phyloP scores from a whole-genome alignment of 2,329 filamentous ascomycete genomes.

The Colletotrichum higginsianum region DNA sequence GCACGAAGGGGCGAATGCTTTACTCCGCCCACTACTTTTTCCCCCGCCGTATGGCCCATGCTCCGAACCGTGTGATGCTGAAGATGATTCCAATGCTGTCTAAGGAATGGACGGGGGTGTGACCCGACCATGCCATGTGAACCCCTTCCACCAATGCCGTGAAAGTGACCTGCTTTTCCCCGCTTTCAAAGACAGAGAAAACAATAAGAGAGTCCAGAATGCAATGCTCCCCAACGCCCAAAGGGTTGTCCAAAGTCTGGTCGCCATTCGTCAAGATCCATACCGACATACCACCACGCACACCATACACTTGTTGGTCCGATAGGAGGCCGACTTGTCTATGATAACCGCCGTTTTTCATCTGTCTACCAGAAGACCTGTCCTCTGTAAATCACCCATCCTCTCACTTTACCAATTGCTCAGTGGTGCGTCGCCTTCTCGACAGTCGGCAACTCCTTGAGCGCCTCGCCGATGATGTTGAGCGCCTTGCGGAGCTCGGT shows the following conservation, averaged over 20 bases:
- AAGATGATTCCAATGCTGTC: slow-evolving; percentile 16
- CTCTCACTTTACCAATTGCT: slow-evolving; percentile 11
- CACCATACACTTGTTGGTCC: slow-evolving; percentile 1
- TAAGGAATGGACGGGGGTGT: background rate
- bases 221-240: slow-evolving; percentile 21
- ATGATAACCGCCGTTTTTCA: slow-evolving; percentile 2
- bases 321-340: slow-evolving; percentile 25
- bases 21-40: background rate
- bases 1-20: slow-evolving; percentile 6
- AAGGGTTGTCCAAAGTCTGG: slow-evolving; percentile 5
- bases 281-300: slow-evolving; percentile 13
- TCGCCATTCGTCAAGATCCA: background rate
- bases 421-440: slow-evolving; percentile 57
- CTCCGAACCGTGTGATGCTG: slow-evolving; percentile 22
- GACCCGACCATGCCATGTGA: background rate
- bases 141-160: background rate
- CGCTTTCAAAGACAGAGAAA: background rate
- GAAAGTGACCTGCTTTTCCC: background rate
- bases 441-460: slow-evolving; percentile 82
- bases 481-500: slow-evolving; percentile 85
- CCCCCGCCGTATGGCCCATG: slow-evolving; percentile 14
- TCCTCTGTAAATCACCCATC: background rate
- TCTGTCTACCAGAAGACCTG: background rate
- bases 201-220: background rate
- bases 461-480: slow-evolving; percentile 83